A percentile compares a stretch with the other conserved stretches of the same genome.
Conservation (phyloP, 176 grass and related monocot genomes). For the Rhynchospora tenuis region DNA sequence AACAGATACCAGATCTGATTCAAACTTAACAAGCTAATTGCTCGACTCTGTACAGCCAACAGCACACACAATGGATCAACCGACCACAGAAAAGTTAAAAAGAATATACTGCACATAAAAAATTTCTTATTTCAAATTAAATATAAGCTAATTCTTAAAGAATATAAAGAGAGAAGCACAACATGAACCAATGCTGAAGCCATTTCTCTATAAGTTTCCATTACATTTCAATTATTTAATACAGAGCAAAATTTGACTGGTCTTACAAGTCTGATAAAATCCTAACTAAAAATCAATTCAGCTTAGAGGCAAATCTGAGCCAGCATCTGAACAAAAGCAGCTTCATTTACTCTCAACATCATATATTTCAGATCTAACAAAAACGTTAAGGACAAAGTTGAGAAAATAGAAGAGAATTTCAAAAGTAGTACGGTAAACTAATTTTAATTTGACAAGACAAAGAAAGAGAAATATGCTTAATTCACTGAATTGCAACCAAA, state of each 20-base stretch:
- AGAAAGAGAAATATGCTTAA: background rate
- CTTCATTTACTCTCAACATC: conserved; percentile 44
- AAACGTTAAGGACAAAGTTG: conserved; percentile 33
- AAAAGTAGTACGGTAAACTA: background rate
- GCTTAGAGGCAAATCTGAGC: background rate
- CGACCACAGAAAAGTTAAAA: background rate
- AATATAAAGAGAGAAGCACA: background rate
- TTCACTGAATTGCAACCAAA: no score
- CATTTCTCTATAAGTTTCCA: background rate
- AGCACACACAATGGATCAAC: background rate
- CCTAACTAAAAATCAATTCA: background rate
- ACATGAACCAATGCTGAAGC: background rate
- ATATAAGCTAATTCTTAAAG: background rate
- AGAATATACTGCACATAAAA: background rate
- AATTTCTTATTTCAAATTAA: background rate
- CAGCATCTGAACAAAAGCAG: background rate
- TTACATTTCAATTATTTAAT: conserved; percentile 12
- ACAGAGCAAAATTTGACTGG: background rate
- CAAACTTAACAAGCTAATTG: background rate
- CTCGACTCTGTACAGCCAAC: background rate
- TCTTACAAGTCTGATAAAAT: background rate
- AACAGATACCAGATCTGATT: background rate
- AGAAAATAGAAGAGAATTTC: background rate
- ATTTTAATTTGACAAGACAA: background rate
- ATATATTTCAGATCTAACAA: conserved; percentile 37